Conservation (phyloP, 345 rosid genomes). For the Pseudoturritis turrita region DNA sequence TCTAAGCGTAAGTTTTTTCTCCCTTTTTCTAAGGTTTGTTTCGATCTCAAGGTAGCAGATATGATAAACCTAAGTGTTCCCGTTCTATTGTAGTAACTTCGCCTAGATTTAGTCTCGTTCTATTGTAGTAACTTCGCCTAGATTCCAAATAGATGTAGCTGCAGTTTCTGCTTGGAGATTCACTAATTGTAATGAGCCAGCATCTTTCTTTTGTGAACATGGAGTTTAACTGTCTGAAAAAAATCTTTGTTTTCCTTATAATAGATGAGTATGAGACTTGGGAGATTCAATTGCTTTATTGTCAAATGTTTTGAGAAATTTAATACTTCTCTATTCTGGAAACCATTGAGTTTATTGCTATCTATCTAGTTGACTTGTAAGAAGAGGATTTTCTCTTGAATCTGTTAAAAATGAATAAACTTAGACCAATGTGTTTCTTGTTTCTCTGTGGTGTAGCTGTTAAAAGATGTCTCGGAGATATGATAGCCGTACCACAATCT, state of each 20-base stretch:
- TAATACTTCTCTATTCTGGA: background rate
- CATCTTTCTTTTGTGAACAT: background rate
- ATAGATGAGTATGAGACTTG: background rate
- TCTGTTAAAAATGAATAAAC: background rate
- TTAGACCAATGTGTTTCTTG: background rate
- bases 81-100: background rate
- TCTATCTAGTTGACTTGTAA: background rate
- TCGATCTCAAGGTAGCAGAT: background rate
- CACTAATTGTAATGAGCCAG: background rate
- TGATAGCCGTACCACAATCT: constrained; percentile 98
- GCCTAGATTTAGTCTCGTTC: background rate
- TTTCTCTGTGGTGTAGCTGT: constrained; percentile 1
- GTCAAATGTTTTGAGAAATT: background rate
- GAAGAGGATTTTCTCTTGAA: background rate
- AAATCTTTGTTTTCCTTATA: background rate
- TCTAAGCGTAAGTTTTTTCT: no score
- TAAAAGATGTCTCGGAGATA: constrained; percentile 82
- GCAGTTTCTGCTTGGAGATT: background rate
- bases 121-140: no score
- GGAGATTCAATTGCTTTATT: background rate
- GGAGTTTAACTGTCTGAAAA: background rate
- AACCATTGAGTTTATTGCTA: background rate
- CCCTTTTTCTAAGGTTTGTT: background rate
- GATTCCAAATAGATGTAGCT: no score
- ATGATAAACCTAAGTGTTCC: background rate